Conservation (phyloP, 345 rosid genomes). For the sweet orange (Citrus sinensis) region DVS_A1.0 CM039162.1:21413501-21414000, state of each 20-base stretch:
- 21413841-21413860: no score
- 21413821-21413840: not conserved
- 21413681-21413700: no score
- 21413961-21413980: not conserved
- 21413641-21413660: not conserved
- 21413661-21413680: not conserved
- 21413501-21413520: not conserved
- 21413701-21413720: not conserved
- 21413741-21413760: not conserved
- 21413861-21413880: not conserved
- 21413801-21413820: not conserved
- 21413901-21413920: not conserved
- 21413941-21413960: no score
- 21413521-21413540: not conserved
- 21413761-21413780: constrained; percentile 5
- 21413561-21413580: not conserved
- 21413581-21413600: not conserved
- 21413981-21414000: not conserved
- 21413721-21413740: not conserved
- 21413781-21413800: not conserved
- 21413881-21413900: not conserved
- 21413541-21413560: not conserved
- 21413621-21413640: not conserved
- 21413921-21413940: no score
- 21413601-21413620: not conserved